Evolutionary conservation across 495 filamentous ascomycete genomes (phyloP).

Genomic region (Xylaria curta): DNA sequence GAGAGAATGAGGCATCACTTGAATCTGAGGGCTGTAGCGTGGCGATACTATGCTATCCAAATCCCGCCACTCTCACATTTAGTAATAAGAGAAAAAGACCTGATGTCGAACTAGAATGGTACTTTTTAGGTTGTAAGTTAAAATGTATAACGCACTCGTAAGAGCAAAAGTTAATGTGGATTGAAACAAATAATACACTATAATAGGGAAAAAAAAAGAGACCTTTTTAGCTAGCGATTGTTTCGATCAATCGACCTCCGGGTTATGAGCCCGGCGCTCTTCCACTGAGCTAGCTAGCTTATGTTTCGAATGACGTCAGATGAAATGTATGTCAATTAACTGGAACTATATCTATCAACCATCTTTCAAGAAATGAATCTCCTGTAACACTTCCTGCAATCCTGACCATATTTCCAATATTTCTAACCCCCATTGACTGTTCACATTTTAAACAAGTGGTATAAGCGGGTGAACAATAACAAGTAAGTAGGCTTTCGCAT

Average conservation of each 20-base stretch:
- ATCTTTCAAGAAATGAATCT: neutral
- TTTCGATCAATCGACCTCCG: conserved; percentile 25
- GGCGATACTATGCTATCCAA: neutral
- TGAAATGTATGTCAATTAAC: neutral
- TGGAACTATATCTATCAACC: neutral
- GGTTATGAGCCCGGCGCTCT: conserved; percentile 24
- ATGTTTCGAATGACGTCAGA: neutral
- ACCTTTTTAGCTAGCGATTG: conserved; percentile 9
- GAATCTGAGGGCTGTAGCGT: neutral
- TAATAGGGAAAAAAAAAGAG: neutral
- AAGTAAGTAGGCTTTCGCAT: neutral
- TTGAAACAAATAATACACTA: neutral
- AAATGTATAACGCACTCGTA: neutral
- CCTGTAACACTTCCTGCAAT: neutral
- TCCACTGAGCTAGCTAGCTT: conserved; percentile 24
- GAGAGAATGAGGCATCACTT: neutral
- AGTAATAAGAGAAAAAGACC: neutral
- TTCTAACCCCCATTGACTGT: neutral
- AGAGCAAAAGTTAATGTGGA: neutral
- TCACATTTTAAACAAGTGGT: neutral
- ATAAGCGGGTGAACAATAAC: neutral
- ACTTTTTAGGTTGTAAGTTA: neutral
- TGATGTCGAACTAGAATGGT: neutral
- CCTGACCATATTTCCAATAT: neutral
- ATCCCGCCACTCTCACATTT: too few relatives aligned